Base-by-base conservation (phyloP, 176 grass and related monocot genomes). In the Oryza longistaminata region DNA sequence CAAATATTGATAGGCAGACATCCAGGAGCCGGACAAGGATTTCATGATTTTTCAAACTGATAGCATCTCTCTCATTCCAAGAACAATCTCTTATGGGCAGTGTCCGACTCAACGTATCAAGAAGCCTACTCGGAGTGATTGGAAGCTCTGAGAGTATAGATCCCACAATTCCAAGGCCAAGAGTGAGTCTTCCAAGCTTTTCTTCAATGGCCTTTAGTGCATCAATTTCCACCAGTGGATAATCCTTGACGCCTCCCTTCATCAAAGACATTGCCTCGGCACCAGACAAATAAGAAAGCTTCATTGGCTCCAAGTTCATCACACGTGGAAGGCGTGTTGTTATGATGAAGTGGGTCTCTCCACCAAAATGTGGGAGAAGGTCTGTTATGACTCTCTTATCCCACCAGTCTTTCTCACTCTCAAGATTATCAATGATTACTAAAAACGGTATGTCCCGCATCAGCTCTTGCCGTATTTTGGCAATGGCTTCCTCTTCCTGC, bases 341-440 rank as follows among this genome's bases (percentile, higher is more conserved):
- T 83, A 98, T 92, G 84, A 98, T 94, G 64, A 98, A 87, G 72
- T 98, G 96, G 65, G 96, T 95, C 81, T 98, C 91, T 45, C 93
- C 91, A 76, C 93, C 90, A 77, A 98, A 90, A 55, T 91, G 90
- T 75, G 96, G 96, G 33, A 98, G 82, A 49, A 98, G 79, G 82
- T 98, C 96, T 48, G 84, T 89, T 82, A 95, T 83, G 66, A 90
- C 81, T 70, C 83, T 91, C 76, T 82, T 88, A 79, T 95, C 93
- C 96, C 96, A 98, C 96, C 96, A 98, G 81, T 98, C 96, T 53
- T 94, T 95, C 74, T 98, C 96, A 44, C 75, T 98, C 73, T 98
- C 96, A 86, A 98, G 84, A 86, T 92, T 95, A 80, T 98, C 96
- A 87, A 98, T 94, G 74, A 98, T 90, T 58, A 98, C 90, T 88